Evolutionary conservation across 75 land plant species (phyloP).

Genomic region (Sequoiadendron giganteum): DNA sequence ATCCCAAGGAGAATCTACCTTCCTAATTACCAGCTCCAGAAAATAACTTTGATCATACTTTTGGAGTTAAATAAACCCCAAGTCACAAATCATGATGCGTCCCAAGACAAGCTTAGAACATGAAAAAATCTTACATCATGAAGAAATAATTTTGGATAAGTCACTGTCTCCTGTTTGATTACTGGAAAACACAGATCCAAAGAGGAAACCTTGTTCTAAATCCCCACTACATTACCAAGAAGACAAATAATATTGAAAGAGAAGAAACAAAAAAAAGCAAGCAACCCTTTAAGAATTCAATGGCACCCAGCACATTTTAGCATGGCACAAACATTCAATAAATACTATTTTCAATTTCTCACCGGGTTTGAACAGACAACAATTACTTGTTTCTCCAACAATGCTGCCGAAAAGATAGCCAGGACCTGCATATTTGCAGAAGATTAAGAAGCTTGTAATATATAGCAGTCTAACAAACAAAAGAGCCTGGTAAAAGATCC

Average conservation of each 20-base stretch:
- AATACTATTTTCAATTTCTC: neutral
- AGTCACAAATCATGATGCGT: neutral
- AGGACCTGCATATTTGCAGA: constrained; percentile 39
- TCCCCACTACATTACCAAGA: neutral
- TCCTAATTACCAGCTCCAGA: neutral
- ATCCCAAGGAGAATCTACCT: neutral
- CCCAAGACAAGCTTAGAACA: neutral
- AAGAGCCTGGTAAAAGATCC: neutral
- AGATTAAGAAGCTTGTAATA: neutral
- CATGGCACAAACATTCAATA: neutral
- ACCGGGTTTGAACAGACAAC: constrained; percentile 95
- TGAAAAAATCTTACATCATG: neutral
- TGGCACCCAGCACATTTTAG: neutral
- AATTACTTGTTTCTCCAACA: constrained; percentile 94
- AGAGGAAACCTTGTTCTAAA: neutral
- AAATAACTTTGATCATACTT: neutral
- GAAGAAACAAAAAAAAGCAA: neutral
- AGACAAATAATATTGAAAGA: neutral
- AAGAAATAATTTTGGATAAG: neutral
- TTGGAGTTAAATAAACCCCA: neutral
- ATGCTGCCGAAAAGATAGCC: constrained; percentile 72
- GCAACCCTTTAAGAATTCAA: neutral
- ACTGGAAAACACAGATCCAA: neutral
- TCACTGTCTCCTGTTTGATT: neutral
- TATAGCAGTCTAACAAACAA: neutral